These are phyloP conservation scores for Blepharisma japonicum DNA, from an alignment of 73 alveolate genomes.

Conservation along the genomic window DNA sequence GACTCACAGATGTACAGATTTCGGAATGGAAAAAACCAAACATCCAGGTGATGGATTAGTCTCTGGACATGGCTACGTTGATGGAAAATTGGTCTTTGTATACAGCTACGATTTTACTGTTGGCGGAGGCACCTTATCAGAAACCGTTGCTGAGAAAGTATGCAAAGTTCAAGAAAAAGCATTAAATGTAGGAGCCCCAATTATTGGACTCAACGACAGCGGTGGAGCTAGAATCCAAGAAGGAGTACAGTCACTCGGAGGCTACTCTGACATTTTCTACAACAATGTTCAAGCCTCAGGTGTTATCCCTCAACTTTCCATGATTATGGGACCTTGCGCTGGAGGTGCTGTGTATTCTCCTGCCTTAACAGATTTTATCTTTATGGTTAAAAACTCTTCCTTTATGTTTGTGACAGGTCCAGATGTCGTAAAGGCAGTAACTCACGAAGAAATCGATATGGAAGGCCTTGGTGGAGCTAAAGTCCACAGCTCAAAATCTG, in stretches of 20 bases:
- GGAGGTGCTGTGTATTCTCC: slow-evolving; percentile 76
- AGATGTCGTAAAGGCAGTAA: slow-evolving; percentile 65
- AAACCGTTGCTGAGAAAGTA: slow-evolving; percentile 58
- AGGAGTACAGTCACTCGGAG: slow-evolving; percentile 67
- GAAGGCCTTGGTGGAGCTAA: slow-evolving; percentile 69
- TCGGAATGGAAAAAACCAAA: slow-evolving; percentile 65
- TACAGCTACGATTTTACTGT: slow-evolving; percentile 65
- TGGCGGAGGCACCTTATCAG: slow-evolving; percentile 67
- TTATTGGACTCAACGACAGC: slow-evolving; percentile 54
- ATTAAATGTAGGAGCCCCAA: slow-evolving; percentile 63
- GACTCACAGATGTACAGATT: slow-evolving; percentile 65
- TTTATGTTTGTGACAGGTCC: slow-evolving; percentile 78
- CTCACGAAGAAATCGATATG: slow-evolving; percentile 54
- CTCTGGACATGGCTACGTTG: slow-evolving; percentile 63
- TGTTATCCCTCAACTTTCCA: slow-evolving; percentile 63
- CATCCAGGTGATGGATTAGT: slow-evolving; percentile 61
- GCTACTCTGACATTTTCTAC: slow-evolving; percentile 63
- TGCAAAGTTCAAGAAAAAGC: slow-evolving; percentile 67
- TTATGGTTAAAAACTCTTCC: slow-evolving; percentile 60
- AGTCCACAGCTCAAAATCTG: slow-evolving; percentile 46
- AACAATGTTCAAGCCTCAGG: slow-evolving; percentile 65
- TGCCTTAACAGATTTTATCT: slow-evolving; percentile 63
- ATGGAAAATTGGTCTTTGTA: slow-evolving; percentile 51
- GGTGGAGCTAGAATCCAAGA: slow-evolving; percentile 78
- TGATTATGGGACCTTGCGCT: slow-evolving; percentile 73